Evolutionary conservation across 2,329 filamentous ascomycete genomes (phyloP).

Genomic region (Periconia sp.): DNA sequence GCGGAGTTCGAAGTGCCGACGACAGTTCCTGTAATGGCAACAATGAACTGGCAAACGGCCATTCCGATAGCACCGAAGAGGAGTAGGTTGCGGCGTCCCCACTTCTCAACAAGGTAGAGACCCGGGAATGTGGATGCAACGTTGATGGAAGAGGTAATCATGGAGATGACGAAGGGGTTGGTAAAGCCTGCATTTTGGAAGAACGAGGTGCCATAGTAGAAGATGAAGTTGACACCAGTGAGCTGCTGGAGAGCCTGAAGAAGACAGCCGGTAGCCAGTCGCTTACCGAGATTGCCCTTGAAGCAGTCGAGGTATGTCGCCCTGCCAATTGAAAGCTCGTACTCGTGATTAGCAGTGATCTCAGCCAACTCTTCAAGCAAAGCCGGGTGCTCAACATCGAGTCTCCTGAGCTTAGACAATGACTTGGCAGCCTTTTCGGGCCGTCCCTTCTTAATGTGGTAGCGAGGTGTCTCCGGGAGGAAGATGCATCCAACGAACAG

Average conservation of each 20-base stretch:
- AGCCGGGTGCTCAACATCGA: constrained; percentile 64
- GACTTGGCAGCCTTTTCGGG: constrained; percentile 69
- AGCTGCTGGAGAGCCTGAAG: constrained; percentile 83
- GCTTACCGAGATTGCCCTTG: constrained; percentile 59
- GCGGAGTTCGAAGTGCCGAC: constrained; percentile 41
- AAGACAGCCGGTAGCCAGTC: constrained; percentile 73
- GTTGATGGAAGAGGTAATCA: constrained; percentile 81
- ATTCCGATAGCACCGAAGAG: constrained; percentile 79
- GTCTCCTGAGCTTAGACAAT: constrained; percentile 66
- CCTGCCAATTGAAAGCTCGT: constrained; percentile 67
- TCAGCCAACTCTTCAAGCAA: constrained; percentile 68
- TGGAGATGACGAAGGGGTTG: constrained; percentile 69
- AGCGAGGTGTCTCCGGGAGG: constrained; percentile 80
- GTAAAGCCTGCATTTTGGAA: constrained; percentile 48
- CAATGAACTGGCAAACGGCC: constrained; percentile 55
- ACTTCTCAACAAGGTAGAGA: constrained; percentile 76
- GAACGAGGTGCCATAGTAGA: constrained; percentile 51
- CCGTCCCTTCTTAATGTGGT: constrained; percentile 66
- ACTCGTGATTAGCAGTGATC: constrained; percentile 72
- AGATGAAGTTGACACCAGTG: constrained; percentile 56
- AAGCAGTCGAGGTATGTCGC: constrained; percentile 54
- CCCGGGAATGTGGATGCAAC: constrained; percentile 77
- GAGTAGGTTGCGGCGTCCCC: constrained; percentile 76
- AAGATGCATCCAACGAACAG: constrained; percentile 66
- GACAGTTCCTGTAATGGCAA: constrained; percentile 49